Conservation (phyloP, 23 red algal species). For the Agarophyton chilense region DNA sequence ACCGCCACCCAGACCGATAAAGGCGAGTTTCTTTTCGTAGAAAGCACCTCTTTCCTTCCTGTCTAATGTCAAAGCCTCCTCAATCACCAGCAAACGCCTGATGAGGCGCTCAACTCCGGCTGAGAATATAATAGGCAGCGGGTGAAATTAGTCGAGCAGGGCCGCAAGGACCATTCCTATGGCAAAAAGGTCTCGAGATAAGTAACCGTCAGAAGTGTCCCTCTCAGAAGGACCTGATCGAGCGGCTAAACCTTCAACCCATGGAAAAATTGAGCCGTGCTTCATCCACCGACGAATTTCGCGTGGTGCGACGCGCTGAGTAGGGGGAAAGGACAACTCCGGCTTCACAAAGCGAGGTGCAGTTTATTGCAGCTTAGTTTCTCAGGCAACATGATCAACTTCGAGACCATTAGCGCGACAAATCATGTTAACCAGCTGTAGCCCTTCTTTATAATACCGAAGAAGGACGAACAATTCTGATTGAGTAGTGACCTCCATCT, state of each 20-base stretch:
- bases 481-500: neutral
- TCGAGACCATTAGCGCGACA: neutral
- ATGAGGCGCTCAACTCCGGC: neutral
- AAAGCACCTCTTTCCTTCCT: neutral
- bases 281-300: neutral
- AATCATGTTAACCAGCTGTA: neutral
- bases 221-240: neutral
- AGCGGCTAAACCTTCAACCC: neutral
- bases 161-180: neutral
- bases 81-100: neutral
- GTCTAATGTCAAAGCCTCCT: neutral
- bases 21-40: constrained; percentile 12
- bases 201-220: neutral
- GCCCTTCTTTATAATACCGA: too few species aligned
- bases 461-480: neutral
- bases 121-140: too few species aligned
- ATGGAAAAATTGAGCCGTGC: neutral
- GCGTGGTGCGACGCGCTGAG: neutral
- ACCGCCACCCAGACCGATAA: too few species aligned
- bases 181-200: neutral
- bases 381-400: neutral
- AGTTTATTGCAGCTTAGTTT: neutral
- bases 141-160: neutral
- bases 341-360: neutral
- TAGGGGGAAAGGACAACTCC: neutral